A percentile compares a stretch with the other conserved stretches of the same genome.
Conservation (phyloP, 148 eudicot species). For the Gaultheria prostrata region DNA sequence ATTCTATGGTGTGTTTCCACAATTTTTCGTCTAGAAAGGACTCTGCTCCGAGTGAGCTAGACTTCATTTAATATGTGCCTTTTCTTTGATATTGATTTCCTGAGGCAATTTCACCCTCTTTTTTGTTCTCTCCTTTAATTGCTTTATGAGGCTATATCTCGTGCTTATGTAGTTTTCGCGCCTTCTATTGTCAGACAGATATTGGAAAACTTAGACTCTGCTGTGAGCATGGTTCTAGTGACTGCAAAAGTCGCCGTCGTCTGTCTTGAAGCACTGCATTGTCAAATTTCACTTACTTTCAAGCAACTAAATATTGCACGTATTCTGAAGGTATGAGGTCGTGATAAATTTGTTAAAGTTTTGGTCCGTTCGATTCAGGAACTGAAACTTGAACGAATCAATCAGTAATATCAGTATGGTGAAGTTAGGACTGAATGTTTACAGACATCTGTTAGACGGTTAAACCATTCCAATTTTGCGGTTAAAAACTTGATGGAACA, state of each 20-base stretch:
- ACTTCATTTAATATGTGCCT: neutral
- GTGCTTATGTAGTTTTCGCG: slow-evolving; percentile 9
- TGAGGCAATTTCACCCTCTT: no score
- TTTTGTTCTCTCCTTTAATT: neutral
- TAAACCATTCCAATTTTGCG: neutral
- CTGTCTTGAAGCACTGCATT: slow-evolving; percentile 58
- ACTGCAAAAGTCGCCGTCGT: slow-evolving; percentile 56
- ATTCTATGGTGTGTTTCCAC: no score
- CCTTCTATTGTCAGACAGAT: slow-evolving; percentile 46
- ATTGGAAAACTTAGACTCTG: slow-evolving; percentile 51
- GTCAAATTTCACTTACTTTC: slow-evolving; percentile 72
- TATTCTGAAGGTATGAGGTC: slow-evolving; percentile 74
- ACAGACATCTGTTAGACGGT: neutral
- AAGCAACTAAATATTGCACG: slow-evolving; percentile 63
- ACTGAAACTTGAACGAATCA: no score
- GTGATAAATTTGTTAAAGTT: no score
- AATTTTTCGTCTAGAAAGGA: no score
- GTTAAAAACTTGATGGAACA: no score
- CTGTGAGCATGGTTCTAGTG: slow-evolving; percentile 55
- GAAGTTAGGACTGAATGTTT: neutral
- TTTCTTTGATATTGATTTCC: neutral
- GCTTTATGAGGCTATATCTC: neutral
- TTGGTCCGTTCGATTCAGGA: no score
- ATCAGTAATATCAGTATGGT: no score
- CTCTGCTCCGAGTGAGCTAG: no score